phyloP scores from a whole-genome alignment of 2,329 filamentous ascomycete genomes.

The Aureobasidium sp. region DNA sequence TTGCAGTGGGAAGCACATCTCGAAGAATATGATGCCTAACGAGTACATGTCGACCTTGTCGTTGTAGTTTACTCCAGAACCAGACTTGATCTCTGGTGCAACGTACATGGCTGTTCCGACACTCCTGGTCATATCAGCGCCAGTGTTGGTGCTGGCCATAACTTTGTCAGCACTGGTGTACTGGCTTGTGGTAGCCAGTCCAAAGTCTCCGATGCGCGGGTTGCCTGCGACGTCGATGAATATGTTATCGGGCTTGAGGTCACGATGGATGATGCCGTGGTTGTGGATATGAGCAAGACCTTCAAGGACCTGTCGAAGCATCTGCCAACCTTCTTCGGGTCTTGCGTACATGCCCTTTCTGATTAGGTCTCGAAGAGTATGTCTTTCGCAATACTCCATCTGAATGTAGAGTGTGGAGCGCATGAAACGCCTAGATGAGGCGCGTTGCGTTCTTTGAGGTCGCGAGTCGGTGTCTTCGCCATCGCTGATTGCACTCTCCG shows the following conservation, averaged over 20 bases:
- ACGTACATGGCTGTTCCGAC: conserved; percentile 81
- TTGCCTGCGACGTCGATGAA: conserved; percentile 89
- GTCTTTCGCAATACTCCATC: conserved; percentile 97
- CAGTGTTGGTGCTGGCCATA: conserved; percentile 23
- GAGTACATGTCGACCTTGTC: conserved; percentile 99
- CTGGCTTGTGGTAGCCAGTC: conserved; percentile 82
- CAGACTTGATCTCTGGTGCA: conserved; percentile 77
- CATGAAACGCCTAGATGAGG: conserved; percentile 38
- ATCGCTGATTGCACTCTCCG: conserved; percentile 5
- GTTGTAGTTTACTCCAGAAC: conserved; percentile 63
- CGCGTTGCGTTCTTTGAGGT: conserved; percentile 37
- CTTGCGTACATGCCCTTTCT: conserved; percentile 65
- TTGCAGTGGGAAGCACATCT: conserved; percentile 69
- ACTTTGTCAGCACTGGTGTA: conserved; percentile 53
- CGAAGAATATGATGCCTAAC: conserved; percentile 93
- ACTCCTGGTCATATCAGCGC: conserved; percentile 59
- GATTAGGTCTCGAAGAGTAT: conserved; percentile 84
- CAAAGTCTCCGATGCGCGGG: conserved; percentile 95
- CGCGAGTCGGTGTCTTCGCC: conserved; percentile 1
- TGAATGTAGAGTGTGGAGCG: conserved; percentile 86
- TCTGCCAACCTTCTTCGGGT: conserved; percentile 72
- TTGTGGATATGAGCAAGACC: conserved; percentile 84
- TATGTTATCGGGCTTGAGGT: conserved; percentile 94
- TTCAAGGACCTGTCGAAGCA: conserved; percentile 86
- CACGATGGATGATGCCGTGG: conserved; percentile 86